phyloP scores from a whole-genome alignment of 225 moss, liverwort and hornwort genomes.

The Asterella californica region DNA sequence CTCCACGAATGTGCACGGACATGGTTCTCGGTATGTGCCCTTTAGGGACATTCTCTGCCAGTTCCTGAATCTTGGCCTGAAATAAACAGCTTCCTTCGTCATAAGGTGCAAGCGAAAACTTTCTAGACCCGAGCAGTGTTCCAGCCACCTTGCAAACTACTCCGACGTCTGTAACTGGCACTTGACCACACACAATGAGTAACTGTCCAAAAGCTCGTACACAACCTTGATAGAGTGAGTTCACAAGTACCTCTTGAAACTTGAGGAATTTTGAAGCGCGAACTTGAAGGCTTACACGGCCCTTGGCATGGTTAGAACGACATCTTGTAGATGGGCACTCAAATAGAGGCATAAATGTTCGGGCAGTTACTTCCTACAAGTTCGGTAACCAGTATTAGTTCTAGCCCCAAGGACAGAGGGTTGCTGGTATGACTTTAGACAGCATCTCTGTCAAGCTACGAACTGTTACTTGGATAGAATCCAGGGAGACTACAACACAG shows the following conservation, averaged over 20 bases:
- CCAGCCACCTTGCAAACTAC: background rate
- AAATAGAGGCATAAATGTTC: conserved; percentile 86
- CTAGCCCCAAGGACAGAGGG: background rate
- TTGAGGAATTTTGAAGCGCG: conserved; percentile 95
- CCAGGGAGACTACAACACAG: background rate
- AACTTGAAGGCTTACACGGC: conserved; percentile 78
- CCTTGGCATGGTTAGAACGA: conserved; percentile 76
- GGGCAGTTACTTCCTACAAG: conserved; percentile 86
- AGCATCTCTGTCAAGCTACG: background rate
- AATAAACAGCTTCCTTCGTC: background rate
- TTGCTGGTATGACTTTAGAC: background rate
- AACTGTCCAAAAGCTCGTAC: background rate
- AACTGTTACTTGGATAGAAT: too few species aligned
- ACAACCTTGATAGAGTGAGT: background rate
- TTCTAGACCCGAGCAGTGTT: background rate
- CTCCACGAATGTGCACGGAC: conserved; percentile 89
- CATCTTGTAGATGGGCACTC: conserved; percentile 82
- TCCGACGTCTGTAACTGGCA: too few species aligned
- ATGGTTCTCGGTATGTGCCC: conserved; percentile 93
- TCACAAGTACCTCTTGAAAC: conserved; percentile 74
- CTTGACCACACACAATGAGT: too few species aligned
- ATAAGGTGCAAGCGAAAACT: background rate
- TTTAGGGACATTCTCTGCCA: conserved; percentile 94
- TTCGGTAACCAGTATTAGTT: background rate
- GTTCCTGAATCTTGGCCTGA: conserved; percentile 97